A percentile compares a stretch with the other conserved stretches of the same genome.
Conservation (phyloP, 78 protist species). For the Salpingoeca rosetta region DNA sequence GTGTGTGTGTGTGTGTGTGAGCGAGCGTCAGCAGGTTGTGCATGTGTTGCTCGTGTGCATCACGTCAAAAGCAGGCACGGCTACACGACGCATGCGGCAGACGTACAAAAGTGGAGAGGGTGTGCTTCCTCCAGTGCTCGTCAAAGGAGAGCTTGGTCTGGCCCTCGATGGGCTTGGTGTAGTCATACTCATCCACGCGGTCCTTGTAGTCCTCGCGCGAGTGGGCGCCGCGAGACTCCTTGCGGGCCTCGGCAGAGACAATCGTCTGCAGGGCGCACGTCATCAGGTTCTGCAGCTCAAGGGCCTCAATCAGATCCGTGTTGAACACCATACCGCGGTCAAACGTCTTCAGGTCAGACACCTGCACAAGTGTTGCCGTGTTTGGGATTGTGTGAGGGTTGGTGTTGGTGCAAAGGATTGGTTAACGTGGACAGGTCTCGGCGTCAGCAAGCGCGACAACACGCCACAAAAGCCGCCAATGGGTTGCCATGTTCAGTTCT, state of each 20-base stretch:
- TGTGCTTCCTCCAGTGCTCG: slow-evolving; percentile 93
- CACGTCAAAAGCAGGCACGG: too few species aligned
- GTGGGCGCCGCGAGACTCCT: slow-evolving; percentile 97
- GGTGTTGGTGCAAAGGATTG: too few species aligned
- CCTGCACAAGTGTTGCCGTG: too few species aligned
- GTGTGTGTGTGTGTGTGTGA: too few species aligned
- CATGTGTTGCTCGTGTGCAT: too few species aligned
- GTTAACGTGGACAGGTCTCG: too few species aligned
- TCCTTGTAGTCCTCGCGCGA: slow-evolving; percentile 93
- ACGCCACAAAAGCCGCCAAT: too few species aligned
- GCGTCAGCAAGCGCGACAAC: too few species aligned
- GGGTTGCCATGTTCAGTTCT: too few species aligned
- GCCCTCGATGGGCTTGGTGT: slow-evolving; percentile 25
- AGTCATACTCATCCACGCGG: slow-evolving; percentile 37
- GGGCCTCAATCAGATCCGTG: slow-evolving; percentile 89
- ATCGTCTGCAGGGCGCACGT: slow-evolving; percentile 79
- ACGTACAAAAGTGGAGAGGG: slow-evolving; percentile 45
- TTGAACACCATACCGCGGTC: slow-evolving; percentile 59
- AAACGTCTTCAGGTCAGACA: not conserved
- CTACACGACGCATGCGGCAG: too few species aligned
- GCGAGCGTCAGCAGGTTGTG: too few species aligned
- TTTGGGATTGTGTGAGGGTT: too few species aligned
- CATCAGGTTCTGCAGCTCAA: slow-evolving; percentile 94
- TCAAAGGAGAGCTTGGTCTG: slow-evolving; percentile 64
- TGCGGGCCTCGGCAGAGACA: slow-evolving; percentile 85